These are phyloP conservation scores for Trypanosoma cruzi DNA, from an alignment of 208 protist genomes.

Conservation along the genomic window DNA sequence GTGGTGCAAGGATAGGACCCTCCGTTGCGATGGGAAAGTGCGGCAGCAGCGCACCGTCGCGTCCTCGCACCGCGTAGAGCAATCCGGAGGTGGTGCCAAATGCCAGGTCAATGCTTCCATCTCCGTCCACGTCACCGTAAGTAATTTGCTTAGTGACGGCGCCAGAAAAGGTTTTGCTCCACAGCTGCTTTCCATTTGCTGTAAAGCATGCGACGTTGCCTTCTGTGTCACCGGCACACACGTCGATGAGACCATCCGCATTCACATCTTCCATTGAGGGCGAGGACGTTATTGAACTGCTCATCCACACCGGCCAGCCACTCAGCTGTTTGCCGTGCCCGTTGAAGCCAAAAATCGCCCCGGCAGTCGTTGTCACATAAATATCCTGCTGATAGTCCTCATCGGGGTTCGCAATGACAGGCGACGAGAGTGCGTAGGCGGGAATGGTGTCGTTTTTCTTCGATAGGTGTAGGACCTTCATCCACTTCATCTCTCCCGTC, in stretches of 20 bases:
- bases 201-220: constrained; percentile 88
- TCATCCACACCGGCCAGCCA: constrained; percentile 73
- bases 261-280: constrained; percentile 84
- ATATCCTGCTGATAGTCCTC: constrained; percentile 60
- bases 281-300: constrained; percentile 70
- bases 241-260: constrained; percentile 77
- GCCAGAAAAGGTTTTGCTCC: constrained; percentile 64
- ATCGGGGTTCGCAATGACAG: constrained; percentile 81
- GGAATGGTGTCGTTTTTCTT: constrained; percentile 45
- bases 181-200: constrained; percentile 64
- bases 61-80: constrained; percentile 84
- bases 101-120: constrained; percentile 87
- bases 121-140: constrained; percentile 92
- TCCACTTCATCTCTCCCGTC: constrained; percentile 86
- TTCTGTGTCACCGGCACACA: constrained; percentile 87
- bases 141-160: constrained; percentile 58
- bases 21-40: constrained; percentile 80
- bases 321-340: constrained; percentile 40
- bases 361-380: constrained; percentile 75
- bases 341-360: constrained; percentile 75
- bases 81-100: constrained; percentile 78
- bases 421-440: constrained; percentile 77
- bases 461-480: constrained; percentile 81
- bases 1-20: constrained; percentile 71
- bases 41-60: constrained; percentile 48